Base-by-base conservation (phyloP, 495 filamentous ascomycete species). In the Penicillium pancosmium region DNA sequence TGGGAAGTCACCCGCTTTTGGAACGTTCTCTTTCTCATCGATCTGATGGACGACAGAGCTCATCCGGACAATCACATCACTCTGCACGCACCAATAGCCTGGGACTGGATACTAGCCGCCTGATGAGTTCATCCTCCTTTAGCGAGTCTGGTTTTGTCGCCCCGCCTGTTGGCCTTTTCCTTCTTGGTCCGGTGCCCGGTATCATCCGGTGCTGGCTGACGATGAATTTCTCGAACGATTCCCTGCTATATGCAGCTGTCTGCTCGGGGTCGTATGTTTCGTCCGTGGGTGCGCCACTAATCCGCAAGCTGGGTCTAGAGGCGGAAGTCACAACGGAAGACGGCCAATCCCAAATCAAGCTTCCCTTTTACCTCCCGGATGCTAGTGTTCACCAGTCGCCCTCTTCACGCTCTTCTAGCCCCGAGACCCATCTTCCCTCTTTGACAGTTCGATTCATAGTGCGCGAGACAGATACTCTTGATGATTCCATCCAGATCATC, bases 151-250 rank as follows among this genome's bases (percentile, higher is more conserved):
- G 90, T 25, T 52, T 53, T n/a, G 46, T 86, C 79, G 59, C 87
- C n/a, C 89, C 92, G 13, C 88, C 92, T 9, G 91, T 92, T 40
- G 90, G 89, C 1, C 79, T 96, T 34, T 91, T 91, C 62, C 78
- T 93, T 52, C 77, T 96, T 19, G 93, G 91, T 4, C 86, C 93
- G 12, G 91, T 93, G 9, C 94, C 94, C 21, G 89, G 90, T 25
- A 96, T 98, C 63, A 91, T 98, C 47, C 89, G 94, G 51, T 98
- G 94, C 77, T 98, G 95, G 93, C 78, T 98, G 54, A 89, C 87
- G 8, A 87, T 84, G 5, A 86, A 89, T 61, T 97, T 92, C 68
- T 93, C 92, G 0, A 91, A 93, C 61, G 86, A 88, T 55, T 84
- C 91, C 10, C 81, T 97, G 5, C 82, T 97, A 6, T 98, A 98